Conservation (phyloP, 192 early-diverging fungal species). For the Umbelopsis ramanniana region DNA sequence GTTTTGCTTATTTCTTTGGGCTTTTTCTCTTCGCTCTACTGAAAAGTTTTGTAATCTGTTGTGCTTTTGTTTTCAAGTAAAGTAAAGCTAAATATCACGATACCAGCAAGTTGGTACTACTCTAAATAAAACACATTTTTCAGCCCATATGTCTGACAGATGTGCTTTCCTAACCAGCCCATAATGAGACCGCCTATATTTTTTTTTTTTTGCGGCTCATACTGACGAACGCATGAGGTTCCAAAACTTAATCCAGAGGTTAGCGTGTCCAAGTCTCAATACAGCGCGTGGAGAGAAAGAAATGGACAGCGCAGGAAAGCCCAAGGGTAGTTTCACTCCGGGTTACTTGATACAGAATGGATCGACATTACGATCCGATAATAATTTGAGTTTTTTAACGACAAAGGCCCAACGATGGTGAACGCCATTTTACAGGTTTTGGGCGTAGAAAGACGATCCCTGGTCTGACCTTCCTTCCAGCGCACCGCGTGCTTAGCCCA, state of each 20-base stretch:
- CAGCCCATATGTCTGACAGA: no score
- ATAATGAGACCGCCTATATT: no score
- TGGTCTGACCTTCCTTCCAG: background rate
- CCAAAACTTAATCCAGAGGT: background rate
- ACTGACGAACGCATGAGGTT: no score
- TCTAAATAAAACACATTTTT: no score
- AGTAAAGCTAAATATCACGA: no score
- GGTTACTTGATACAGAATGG: slow-evolving; percentile 21
- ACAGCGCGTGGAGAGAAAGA: background rate
- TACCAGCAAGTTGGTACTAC: no score
- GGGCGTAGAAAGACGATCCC: background rate
- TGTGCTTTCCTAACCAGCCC: no score
- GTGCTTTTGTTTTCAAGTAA: no score
- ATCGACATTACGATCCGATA: background rate
- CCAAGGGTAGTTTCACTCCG: background rate
- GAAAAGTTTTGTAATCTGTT: no score
- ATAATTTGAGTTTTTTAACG: background rate
- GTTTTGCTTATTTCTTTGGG: no score
- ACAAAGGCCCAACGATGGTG: background rate
- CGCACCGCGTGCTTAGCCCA: background rate
- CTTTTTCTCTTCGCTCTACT: no score
- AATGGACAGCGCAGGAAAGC: background rate
- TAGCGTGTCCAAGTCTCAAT: background rate
- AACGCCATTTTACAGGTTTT: slow-evolving; percentile 1
- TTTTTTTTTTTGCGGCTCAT: no score